phyloP scores from a whole-genome alignment of 75 land plant genomes.

The Selaginella moellendorffii region DNA sequence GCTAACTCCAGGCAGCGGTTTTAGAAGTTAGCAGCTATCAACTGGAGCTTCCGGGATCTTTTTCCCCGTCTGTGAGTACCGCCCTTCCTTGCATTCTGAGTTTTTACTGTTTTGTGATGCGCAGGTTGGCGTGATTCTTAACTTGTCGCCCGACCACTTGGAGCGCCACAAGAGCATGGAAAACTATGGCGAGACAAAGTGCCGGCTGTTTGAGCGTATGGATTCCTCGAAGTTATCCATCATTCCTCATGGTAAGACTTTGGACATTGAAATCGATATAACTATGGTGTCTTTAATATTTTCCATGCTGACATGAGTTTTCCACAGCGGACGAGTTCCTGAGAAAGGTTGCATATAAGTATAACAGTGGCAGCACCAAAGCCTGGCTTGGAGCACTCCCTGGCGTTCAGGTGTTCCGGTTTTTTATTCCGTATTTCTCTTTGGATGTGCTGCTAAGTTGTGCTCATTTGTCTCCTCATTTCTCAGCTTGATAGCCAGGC shows the following conservation, averaged over 20 bases:
- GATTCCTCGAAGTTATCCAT: slow-evolving; percentile 29
- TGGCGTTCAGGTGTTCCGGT: slow-evolving; percentile 59
- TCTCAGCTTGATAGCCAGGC: slow-evolving; percentile 39
- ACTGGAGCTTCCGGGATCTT: slow-evolving; percentile 39
- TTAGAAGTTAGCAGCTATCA: slow-evolving; percentile 73
- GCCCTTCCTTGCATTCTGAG: neutral
- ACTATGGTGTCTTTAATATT: neutral
- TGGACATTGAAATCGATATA: neutral
- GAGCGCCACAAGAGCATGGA: slow-evolving; percentile 55
- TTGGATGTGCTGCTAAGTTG: no score
- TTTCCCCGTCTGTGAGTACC: slow-evolving; percentile 17
- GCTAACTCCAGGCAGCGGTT: slow-evolving; percentile 37
- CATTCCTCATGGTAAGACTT: slow-evolving; percentile 34
- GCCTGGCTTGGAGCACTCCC: slow-evolving; percentile 53
- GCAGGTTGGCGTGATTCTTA: slow-evolving; percentile 46
- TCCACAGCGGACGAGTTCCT: slow-evolving; percentile 31
- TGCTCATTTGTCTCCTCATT: no score
- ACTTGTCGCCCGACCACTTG: slow-evolving; percentile 61
- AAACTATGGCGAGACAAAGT: slow-evolving; percentile 40
- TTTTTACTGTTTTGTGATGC: slow-evolving; percentile 5
- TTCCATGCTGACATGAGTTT: neutral
- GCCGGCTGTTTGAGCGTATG: slow-evolving; percentile 46
- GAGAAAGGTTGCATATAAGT: slow-evolving; percentile 17
- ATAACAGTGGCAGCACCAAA: slow-evolving; percentile 19
- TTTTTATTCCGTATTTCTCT: no score